Evolutionary conservation across 225 moss, liverwort and hornwort species (phyloP).

Genomic region (Pseudisothecium myosuroides): DNA sequence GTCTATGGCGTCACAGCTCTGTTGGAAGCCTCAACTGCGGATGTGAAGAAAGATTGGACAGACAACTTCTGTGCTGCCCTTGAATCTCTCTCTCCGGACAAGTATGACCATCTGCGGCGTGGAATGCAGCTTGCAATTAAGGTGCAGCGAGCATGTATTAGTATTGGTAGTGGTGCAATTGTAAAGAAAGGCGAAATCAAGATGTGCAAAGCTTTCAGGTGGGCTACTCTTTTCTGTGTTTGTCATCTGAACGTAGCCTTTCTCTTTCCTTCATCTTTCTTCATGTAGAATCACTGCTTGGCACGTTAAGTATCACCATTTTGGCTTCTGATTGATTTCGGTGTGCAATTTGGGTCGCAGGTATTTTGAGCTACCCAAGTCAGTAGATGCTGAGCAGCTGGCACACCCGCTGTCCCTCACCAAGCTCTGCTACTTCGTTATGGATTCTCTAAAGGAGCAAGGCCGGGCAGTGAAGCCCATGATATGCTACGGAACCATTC

Average conservation of each 20-base stretch:
- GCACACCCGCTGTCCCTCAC: conserved; percentile 83
- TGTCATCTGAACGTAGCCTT: not conserved
- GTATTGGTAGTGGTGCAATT: conserved; percentile 67
- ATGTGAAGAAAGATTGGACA: conserved; percentile 37
- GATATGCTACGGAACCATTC: conserved; percentile 67
- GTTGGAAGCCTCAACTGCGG: conserved; percentile 42
- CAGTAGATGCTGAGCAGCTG: conserved; percentile 65
- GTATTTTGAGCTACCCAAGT: conserved; percentile 41
- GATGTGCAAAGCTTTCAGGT: conserved; percentile 76
- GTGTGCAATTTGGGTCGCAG: not conserved
- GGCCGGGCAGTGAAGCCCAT: conserved; percentile 81
- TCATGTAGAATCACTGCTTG: not conserved
- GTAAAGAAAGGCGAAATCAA: conserved; percentile 69
- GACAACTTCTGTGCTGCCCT: conserved; percentile 69
- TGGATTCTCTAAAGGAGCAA: conserved; percentile 89
- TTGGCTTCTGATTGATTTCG: not conserved
- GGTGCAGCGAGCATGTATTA: conserved; percentile 76
- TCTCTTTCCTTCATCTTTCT: not conserved
- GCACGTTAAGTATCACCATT: not conserved
- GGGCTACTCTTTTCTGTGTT: not conserved
- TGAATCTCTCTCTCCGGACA: conserved; percentile 57
- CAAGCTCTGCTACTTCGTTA: conserved; percentile 86
- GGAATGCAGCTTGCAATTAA: conserved; percentile 94
- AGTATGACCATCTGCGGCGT: conserved; percentile 40
- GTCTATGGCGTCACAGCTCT: conserved; percentile 79